phyloP scores from a whole-genome alignment of 345 rosid species.

The sweet orange (Citrus sinensis) region DVS_A1.0 CM039162.1:8400001-8400500 shows the following conservation, averaged over 20 bases:
- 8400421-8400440: constrained; percentile 97
- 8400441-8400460: constrained; percentile 9
- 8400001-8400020: not conserved
- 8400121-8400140: constrained; percentile 7
- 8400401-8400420: constrained; percentile 80
- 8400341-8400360: constrained; percentile 94
- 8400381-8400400: constrained; percentile 90
- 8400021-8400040: not conserved
- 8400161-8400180: constrained; percentile 92
- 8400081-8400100: not conserved
- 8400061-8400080: not conserved
- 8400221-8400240: constrained; percentile 81
- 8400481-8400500: constrained; percentile 2
- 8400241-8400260: constrained; percentile 93
- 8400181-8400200: constrained; percentile 97
- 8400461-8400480: constrained; percentile 2
- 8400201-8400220: constrained; percentile 81
- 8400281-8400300: constrained; percentile 7
- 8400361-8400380: constrained; percentile 98
- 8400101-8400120: constrained; percentile 5
- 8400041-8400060: constrained; percentile 3
- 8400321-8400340: constrained; percentile 23
- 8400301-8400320: constrained; percentile 4
- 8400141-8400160: constrained; percentile 55
- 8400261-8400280: constrained; percentile 33